These are phyloP conservation scores for Scheffersomyces coipomensis DNA, from an alignment of 805 yeast genomes.

Conservation along the genomic window DNA sequence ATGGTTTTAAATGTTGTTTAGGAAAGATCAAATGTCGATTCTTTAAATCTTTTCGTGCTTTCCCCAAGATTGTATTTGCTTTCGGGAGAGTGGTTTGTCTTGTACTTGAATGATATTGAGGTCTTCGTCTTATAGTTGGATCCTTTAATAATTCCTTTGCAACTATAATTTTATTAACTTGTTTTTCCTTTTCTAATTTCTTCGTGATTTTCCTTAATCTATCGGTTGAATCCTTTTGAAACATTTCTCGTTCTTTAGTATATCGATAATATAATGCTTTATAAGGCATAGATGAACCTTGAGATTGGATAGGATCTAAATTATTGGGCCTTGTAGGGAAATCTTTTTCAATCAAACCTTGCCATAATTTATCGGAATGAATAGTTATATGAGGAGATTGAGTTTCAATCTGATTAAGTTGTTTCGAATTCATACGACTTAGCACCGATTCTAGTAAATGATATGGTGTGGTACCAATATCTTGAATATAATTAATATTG, in stretches of 20 bases:
- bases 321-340: constrained; percentile 44
- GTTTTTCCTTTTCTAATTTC: constrained; percentile 35
- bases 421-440: constrained; percentile 42
- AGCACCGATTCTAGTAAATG: constrained; percentile 50
- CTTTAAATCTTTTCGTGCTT: constrained; percentile 36
- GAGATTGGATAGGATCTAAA: neutral
- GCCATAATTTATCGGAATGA: constrained; percentile 47
- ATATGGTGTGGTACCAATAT: constrained; percentile 32
- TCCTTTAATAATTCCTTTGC: constrained; percentile 23
- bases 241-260: constrained; percentile 38
- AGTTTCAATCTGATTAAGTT: constrained; percentile 39
- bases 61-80: constrained; percentile 28
- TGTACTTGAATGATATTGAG: constrained; percentile 7
- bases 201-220: constrained; percentile 43
- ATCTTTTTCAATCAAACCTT: constrained; percentile 41
- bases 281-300: constrained; percentile 24
- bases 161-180: constrained; percentile 37
- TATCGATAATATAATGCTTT: constrained; percentile 40
- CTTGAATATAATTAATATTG: constrained; percentile 16
- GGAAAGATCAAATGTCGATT: constrained; percentile 32
- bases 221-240: constrained; percentile 43
- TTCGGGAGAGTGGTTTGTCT: constrained; percentile 6
- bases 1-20: constrained; percentile 9
- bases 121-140: constrained; percentile 22
- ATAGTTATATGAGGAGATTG: constrained; percentile 42